These are phyloP conservation scores for Alternaria tenuissima DNA, from an alignment of 2,329 filamentous ascomycete genomes.

Conservation along the genomic window DNA sequence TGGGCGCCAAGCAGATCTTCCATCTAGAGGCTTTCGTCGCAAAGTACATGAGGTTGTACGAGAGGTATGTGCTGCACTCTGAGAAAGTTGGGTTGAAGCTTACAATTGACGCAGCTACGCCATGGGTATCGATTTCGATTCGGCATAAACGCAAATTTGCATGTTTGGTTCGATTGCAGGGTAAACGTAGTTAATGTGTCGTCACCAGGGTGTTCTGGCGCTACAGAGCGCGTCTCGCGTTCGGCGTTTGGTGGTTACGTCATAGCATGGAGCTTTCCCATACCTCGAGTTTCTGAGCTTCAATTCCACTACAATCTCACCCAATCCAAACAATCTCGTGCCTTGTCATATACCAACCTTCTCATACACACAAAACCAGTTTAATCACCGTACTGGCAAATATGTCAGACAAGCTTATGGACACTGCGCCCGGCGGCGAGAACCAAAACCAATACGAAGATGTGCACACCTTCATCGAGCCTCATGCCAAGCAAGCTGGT, in stretches of 20 bases:
- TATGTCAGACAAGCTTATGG: slow-evolving; percentile 65
- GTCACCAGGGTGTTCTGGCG: slow-evolving; percentile 8
- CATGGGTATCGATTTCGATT: slow-evolving; percentile 73
- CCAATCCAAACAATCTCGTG: background rate
- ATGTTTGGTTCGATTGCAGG: background rate
- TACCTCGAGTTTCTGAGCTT: slow-evolving; percentile 14
- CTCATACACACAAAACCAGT: background rate
- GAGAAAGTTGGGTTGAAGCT: background rate
- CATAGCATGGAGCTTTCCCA: slow-evolving; percentile 17
- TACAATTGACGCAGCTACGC: slow-evolving; percentile 54
- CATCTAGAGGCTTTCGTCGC: slow-evolving; percentile 98
- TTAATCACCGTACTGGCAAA: background rate
- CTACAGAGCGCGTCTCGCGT: slow-evolving; percentile 15
- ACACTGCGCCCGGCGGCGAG: slow-evolving; percentile 67
- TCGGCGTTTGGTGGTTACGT: slow-evolving; percentile 17
- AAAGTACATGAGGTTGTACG: slow-evolving; percentile 96
- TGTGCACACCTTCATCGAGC: slow-evolving; percentile 58
- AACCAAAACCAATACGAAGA: slow-evolving; percentile 67
- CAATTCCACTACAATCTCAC: slow-evolving; percentile 8
- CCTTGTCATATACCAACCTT: background rate
- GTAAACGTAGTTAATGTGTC: background rate
- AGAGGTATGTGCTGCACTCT: slow-evolving; percentile 69
- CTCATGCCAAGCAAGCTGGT: slow-evolving; percentile 63
- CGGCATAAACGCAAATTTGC: slow-evolving; percentile 9
- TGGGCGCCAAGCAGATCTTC: slow-evolving; percentile 94